Percentiles rank a stretch among this genome's conserved stretches.
These are phyloP conservation scores for Cocos nucifera DNA, from an alignment of 176 grass and related monocot species.

Conservation along the genomic window DNA sequence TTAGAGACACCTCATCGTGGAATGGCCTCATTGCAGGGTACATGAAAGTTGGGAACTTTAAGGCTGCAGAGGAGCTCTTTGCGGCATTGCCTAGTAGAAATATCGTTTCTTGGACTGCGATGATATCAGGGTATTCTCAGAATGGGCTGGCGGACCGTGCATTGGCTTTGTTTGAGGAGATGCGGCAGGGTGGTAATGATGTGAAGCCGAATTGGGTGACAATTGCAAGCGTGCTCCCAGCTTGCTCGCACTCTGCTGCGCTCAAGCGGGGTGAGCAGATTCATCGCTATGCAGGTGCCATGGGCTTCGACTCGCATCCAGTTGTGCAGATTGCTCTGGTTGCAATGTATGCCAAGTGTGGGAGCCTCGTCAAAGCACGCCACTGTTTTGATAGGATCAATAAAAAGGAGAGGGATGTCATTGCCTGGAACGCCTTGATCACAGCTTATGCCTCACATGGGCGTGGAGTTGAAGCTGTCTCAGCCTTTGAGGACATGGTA, in stretches of 20 bases:
- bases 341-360: slow-evolving; percentile 21
- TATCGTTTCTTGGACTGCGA: slow-evolving; percentile 14
- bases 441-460: slow-evolving; percentile 15
- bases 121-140: slow-evolving; percentile 19
- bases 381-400: slow-evolving; percentile 4
- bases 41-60: slow-evolving; percentile 7
- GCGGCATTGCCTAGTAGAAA: slow-evolving; percentile 3
- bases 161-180: slow-evolving; percentile 3
- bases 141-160: slow-evolving; percentile 14
- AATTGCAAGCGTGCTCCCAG: slow-evolving; percentile 20
- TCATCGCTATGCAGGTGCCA: slow-evolving; percentile 3
- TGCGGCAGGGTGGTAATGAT: neutral
- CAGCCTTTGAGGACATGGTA: slow-evolving; percentile 12
- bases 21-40: slow-evolving; percentile 15
- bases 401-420: neutral
- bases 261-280: slow-evolving; percentile 16
- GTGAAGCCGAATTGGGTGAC: slow-evolving; percentile 27
- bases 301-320: slow-evolving; percentile 13
- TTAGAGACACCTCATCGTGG: slow-evolving; percentile 13
- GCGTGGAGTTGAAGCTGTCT: neutral
- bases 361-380: slow-evolving; percentile 12
- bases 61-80: slow-evolving; percentile 8
- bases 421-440: slow-evolving; percentile 21
- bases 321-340: slow-evolving; percentile 17
- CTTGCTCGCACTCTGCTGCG: slow-evolving; percentile 1